Evolutionary conservation across 768 basidiomycete genomes (phyloP).

Genomic region (Dioszegia hungarica): DNA sequence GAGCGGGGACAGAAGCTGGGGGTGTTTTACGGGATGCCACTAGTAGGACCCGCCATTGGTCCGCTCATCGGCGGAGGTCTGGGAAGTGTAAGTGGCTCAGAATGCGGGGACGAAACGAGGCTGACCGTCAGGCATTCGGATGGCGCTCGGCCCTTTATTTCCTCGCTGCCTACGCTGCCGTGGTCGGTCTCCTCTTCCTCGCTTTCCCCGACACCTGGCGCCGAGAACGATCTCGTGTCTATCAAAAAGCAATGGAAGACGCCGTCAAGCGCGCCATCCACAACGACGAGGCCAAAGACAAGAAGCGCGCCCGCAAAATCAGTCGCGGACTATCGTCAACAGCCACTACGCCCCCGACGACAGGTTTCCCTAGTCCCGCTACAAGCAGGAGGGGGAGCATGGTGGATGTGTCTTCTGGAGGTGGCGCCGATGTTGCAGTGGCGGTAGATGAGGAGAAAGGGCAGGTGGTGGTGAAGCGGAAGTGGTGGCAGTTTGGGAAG

Average conservation of each 20-base stretch:
- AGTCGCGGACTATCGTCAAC: slow-evolving; percentile 22
- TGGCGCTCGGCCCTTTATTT: slow-evolving; percentile 87
- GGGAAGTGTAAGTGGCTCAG: slow-evolving; percentile 24
- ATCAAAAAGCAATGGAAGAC: slow-evolving; percentile 62
- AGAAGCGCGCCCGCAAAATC: slow-evolving; percentile 28
- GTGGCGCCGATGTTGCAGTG: neutral
- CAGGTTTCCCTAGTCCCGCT: slow-evolving; percentile 13
- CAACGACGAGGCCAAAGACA: slow-evolving; percentile 27
- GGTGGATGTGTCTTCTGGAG: neutral
- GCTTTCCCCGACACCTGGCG: slow-evolving; percentile 80
- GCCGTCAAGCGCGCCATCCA: slow-evolving; percentile 43
- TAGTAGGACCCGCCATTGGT: slow-evolving; percentile 57
- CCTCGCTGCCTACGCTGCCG: slow-evolving; percentile 60
- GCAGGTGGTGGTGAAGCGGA: slow-evolving; percentile 16
- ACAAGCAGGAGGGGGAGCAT: neutral
- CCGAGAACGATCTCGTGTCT: slow-evolving; percentile 71
- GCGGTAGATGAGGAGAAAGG: slow-evolving; percentile 24
- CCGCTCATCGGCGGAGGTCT: slow-evolving; percentile 36
- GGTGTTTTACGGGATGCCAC: slow-evolving; percentile 55
- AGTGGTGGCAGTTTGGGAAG: slow-evolving; percentile 10
- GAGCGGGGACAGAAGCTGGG: slow-evolving; percentile 45
- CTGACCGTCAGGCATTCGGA: slow-evolving; percentile 53
- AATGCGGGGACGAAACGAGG: neutral
- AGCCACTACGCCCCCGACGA: slow-evolving; percentile 33
- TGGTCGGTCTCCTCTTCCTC: slow-evolving; percentile 58